Base-by-base conservation (phyloP, 1,284 basidiomycete species). In the Irpex sp. region DNA sequence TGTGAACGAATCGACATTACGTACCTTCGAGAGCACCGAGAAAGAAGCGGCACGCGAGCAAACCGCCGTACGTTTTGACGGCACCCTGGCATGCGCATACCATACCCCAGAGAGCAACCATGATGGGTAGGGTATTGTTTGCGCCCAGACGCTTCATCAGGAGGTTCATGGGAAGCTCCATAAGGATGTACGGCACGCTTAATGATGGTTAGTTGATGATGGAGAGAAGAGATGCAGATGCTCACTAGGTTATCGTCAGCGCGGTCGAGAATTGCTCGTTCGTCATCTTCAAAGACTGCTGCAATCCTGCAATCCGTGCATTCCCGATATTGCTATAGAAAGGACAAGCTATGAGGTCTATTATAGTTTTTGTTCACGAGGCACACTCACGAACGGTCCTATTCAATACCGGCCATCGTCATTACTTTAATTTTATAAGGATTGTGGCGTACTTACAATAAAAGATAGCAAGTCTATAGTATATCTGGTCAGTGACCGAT, bases 31-130 rank as follows among this genome's bases (percentile, higher is more conserved):
- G 69, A 13, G 77, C 42, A 9, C 80, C 80, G 4, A 81, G 72
- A 63, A 79, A 77, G 72, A 81, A 78, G 1, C 80, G 75, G n/a
- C 76, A 74, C 1, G 76, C 78, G 38, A 80, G 65, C 0, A 81
- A 71, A 13, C 78, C 78, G 0, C 63, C 45, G 60, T 78, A 80
- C 11, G 70, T 74, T 15, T 71, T 71, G 13, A 79, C 77, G 24
- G 62, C 32, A 76, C 70, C 27, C 79, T 78, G 73, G 58, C 74
- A 67, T 6, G 72, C 67, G 2, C 71, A 74, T 6, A 71, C 74
- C 15, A 77, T 69, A 18, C 78, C 78, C 78, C 78, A 80, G 3
- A 75, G 49, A 4, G 69, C 71, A 6, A 79, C 73, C 60, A 74
- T 74, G 15, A 66, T 13, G 9, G 73, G 73, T 9, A 74, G 68